A percentile compares a stretch with the other conserved stretches of the same genome.
Evolutionary conservation across 257 asterid genomes (phyloP).

Genomic region (Buddleja alternifolia): DNA sequence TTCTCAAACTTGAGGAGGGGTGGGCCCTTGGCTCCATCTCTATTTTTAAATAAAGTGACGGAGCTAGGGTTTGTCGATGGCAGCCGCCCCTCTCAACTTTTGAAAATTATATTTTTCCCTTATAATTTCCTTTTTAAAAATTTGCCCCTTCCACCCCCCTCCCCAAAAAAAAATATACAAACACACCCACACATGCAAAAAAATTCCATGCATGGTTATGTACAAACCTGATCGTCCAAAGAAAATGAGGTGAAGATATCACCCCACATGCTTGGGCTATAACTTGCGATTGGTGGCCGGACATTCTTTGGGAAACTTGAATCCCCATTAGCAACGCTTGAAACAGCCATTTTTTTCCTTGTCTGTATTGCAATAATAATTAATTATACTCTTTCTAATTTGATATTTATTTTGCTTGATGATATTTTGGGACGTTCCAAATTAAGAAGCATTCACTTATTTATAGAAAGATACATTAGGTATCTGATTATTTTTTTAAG

Average conservation of each 20-base stretch:
- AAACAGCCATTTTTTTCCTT: not conserved
- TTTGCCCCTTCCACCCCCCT: no score
- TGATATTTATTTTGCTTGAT: not conserved
- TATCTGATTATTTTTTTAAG: no score
- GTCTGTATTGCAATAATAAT: no score
- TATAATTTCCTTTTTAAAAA: no score
- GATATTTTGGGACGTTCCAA: constrained; percentile 3
- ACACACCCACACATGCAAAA: no score
- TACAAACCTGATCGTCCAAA: constrained; percentile 9
- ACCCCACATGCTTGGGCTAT: constrained; percentile 24
- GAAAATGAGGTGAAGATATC: constrained; percentile 21
- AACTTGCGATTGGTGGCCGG: constrained; percentile 12
- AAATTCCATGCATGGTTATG: not conserved
- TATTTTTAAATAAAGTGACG: not conserved
- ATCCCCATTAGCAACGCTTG: not conserved
- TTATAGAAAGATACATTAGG: not conserved
- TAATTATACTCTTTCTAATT: not conserved
- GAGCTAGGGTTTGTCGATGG: no score
- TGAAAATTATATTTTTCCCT: no score
- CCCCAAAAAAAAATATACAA: no score
- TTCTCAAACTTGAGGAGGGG: no score
- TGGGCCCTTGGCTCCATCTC: not conserved
- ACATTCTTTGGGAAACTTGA: not conserved
- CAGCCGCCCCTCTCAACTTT: no score
- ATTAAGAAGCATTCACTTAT: not conserved